Conservation (phyloP, 352 stramenopile species). For the Albugo laibachii region DNA sequence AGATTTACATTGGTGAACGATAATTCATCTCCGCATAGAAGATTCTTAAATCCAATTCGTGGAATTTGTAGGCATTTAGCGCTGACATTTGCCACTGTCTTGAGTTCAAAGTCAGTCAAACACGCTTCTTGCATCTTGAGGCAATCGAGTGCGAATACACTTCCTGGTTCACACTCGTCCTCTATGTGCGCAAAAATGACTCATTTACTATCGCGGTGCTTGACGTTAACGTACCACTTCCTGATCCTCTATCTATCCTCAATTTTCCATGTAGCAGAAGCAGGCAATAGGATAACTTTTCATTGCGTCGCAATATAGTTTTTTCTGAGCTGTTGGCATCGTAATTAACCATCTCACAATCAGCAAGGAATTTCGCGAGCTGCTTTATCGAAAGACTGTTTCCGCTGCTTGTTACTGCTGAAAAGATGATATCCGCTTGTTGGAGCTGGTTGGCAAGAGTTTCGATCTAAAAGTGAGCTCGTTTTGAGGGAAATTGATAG, state of each 20-base stretch:
- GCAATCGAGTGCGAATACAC: conserved; percentile 17
- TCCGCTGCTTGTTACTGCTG: conserved; percentile 1
- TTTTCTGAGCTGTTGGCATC: conserved; percentile 11
- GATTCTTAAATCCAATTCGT: conserved; percentile 23
- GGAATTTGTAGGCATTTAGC: conserved; percentile 15
- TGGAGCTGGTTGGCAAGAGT: neutral
- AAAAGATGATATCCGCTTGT: neutral
- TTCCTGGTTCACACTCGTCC: conserved; percentile 10
- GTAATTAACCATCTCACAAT: neutral
- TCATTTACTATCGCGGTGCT: neutral
- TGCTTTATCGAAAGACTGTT: neutral
- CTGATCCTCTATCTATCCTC: conserved; percentile 11
- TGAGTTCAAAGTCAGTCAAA: conserved; percentile 16
- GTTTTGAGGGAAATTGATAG: neutral
- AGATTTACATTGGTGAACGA: no score
- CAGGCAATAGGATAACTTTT: conserved; percentile 14
- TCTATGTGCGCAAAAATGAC: conserved; percentile 8
- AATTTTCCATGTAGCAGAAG: conserved; percentile 18
- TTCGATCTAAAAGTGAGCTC: neutral
- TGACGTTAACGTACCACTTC: conserved; percentile 3
- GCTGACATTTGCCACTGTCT: conserved; percentile 9
- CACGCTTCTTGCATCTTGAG: conserved; percentile 21
- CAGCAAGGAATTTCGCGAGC: neutral
- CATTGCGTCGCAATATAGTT: conserved; percentile 11
- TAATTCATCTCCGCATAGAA: neutral